Conservation (phyloP, 2,329 filamentous ascomycete genomes). For the Talaromyces sp. region DNA sequence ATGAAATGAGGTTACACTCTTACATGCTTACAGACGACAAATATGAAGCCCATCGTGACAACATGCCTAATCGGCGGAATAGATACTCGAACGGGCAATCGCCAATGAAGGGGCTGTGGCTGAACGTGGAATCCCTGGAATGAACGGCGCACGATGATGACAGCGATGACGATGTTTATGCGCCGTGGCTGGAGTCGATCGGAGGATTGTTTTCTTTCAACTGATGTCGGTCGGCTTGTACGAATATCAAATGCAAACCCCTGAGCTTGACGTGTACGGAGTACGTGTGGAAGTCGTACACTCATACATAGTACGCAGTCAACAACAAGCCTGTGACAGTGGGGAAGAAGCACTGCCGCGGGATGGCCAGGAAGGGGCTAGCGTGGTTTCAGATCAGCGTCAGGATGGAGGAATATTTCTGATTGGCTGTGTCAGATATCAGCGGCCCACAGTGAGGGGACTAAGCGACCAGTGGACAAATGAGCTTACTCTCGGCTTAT, state of each 20-base stretch:
- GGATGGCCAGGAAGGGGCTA: constrained; percentile 14
- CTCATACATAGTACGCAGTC: background rate
- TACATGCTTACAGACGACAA: background rate
- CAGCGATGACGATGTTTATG: constrained; percentile 1
- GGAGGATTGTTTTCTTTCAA: background rate
- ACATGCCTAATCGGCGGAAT: background rate
- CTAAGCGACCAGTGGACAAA: background rate
- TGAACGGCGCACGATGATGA: constrained; percentile 4
- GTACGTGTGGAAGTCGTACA: background rate
- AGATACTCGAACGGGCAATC: background rate
- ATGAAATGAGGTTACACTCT: background rate
- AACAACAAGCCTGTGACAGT: background rate
- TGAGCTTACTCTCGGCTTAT: constrained; percentile 10
- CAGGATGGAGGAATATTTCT: background rate
- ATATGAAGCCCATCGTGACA: constrained; percentile 1
- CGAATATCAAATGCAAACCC: background rate
- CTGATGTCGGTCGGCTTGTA: background rate
- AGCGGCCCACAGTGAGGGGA: background rate
- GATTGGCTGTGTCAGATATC: background rate
- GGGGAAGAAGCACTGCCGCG: constrained; percentile 8
- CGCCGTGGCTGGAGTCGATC: background rate
- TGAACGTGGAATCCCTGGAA: constrained; percentile 2
- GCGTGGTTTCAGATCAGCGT: constrained; percentile 21
- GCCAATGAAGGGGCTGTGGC: background rate
- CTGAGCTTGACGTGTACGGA: background rate